Evolutionary conservation across 805 yeast genomes (phyloP).

Genomic region (Schwanniomyces vanrijiae): DNA sequence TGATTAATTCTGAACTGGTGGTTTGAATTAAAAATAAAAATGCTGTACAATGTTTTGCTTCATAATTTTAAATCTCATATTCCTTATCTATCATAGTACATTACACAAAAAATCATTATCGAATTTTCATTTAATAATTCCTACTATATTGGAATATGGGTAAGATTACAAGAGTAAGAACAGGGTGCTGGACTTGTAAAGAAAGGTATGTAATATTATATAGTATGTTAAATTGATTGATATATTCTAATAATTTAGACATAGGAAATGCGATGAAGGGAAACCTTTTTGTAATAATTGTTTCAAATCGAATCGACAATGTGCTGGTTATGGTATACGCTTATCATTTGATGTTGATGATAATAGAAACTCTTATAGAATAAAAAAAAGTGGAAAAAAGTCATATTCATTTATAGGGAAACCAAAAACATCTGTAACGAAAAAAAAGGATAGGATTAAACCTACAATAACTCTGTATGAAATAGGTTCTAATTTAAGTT

Average conservation of each 20-base stretch:
- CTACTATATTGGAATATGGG: too few relatives aligned
- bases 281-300: constrained; percentile 55
- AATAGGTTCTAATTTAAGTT: not conserved
- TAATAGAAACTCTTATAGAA: not conserved
- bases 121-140: too few relatives aligned
- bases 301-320: constrained; percentile 37
- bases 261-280: constrained; percentile 57
- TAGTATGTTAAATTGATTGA: not conserved
- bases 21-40: too few relatives aligned
- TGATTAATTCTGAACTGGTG: too few relatives aligned
- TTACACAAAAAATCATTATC: too few relatives aligned
- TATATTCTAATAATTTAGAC: constrained; percentile 24
- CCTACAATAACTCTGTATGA: not conserved
- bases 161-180: constrained; percentile 51
- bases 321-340: constrained; percentile 52
- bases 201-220: constrained; percentile 33
- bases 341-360: constrained; percentile 54
- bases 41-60: too few relatives aligned
- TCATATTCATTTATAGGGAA: constrained; percentile 3
- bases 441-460: not conserved
- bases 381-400: not conserved
- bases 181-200: constrained; percentile 62
- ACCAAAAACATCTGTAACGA: constrained; percentile 1
- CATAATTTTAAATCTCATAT: too few relatives aligned
- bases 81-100: too few relatives aligned